phyloP scores from a whole-genome alignment of 257 asterid species.

The Salvia miltiorrhiza region DNA sequence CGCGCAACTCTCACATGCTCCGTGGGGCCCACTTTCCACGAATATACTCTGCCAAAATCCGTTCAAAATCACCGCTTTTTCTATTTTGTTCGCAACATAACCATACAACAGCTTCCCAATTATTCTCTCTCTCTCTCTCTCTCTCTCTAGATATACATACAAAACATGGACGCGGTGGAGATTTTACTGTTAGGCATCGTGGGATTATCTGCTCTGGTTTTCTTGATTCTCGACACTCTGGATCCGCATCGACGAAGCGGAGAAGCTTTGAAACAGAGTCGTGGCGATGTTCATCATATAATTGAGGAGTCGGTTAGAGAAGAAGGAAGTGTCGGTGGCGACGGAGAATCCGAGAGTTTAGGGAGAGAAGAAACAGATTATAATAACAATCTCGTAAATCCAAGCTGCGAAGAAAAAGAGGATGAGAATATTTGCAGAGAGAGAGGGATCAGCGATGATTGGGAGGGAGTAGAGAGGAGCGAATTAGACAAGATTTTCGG shows the following conservation, averaged over 20 bases:
- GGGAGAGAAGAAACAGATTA: background rate
- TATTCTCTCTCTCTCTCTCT: background rate
- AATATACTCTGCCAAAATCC: slow-evolving; percentile 32
- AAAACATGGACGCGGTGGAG: slow-evolving; percentile 34
- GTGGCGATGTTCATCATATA: background rate
- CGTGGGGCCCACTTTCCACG: slow-evolving; percentile 13
- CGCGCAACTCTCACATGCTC: background rate
- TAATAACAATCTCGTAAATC: too few relatives aligned
- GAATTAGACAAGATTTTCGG: slow-evolving; percentile 63
- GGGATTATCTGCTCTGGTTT: slow-evolving; percentile 27
- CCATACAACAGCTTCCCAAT: background rate
- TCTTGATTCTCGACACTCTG: slow-evolving; percentile 20
- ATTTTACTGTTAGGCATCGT: slow-evolving; percentile 28
- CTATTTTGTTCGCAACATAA: background rate
- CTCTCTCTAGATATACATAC: background rate
- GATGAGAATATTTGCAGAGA: too few relatives aligned
- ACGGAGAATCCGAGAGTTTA: background rate
- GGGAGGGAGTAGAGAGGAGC: slow-evolving; percentile 79
- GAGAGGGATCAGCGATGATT: slow-evolving; percentile 37
- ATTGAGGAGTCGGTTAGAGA: background rate
- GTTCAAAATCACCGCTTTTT: background rate
- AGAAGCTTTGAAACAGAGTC: background rate
- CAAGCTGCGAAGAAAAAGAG: slow-evolving; percentile 10
- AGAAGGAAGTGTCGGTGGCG: slow-evolving; percentile 4
- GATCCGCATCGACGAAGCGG: background rate